A percentile compares a stretch with the other conserved stretches of the same genome.
phyloP scores from a whole-genome alignment of 352 stramenopile species.

The Phytopythium boreale region DNA sequence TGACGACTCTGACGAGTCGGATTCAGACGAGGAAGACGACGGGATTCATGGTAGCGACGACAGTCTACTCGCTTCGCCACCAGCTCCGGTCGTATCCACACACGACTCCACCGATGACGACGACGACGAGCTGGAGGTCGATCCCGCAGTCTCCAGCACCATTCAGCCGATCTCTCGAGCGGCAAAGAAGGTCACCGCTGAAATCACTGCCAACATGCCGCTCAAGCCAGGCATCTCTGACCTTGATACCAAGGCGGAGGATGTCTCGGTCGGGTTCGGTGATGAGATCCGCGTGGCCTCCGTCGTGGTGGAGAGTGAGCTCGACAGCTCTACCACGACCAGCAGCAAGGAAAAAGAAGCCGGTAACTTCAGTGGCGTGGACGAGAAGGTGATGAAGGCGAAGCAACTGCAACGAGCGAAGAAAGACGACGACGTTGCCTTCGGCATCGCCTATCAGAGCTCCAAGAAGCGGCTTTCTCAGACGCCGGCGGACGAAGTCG shows the following conservation, averaged over 20 bases:
- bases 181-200: neutral
- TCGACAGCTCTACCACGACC: neutral
- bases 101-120: constrained; percentile 22
- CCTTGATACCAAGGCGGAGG: neutral
- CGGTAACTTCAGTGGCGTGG: neutral
- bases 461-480: constrained; percentile 20
- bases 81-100: constrained; percentile 6
- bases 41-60: neutral
- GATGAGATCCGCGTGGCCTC: constrained; percentile 4
- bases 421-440: constrained; percentile 14
- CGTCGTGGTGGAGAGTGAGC: neutral
- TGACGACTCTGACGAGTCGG: constrained; percentile 23
- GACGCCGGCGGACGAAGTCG: neutral
- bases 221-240: neutral
- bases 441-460: constrained; percentile 66
- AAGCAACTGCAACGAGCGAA: neutral
- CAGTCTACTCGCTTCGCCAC: constrained; percentile 3
- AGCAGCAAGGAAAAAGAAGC: neutral
- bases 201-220: neutral
- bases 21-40: constrained; percentile 32
- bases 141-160: constrained; percentile 25
- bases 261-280: neutral
- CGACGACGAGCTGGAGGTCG: constrained; percentile 50
- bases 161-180: constrained; percentile 8
- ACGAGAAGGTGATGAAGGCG: neutral